These are phyloP conservation scores for Talaromyces stipitatus DNA, from an alignment of 495 filamentous ascomycete genomes.

Conservation along the genomic window DNA sequence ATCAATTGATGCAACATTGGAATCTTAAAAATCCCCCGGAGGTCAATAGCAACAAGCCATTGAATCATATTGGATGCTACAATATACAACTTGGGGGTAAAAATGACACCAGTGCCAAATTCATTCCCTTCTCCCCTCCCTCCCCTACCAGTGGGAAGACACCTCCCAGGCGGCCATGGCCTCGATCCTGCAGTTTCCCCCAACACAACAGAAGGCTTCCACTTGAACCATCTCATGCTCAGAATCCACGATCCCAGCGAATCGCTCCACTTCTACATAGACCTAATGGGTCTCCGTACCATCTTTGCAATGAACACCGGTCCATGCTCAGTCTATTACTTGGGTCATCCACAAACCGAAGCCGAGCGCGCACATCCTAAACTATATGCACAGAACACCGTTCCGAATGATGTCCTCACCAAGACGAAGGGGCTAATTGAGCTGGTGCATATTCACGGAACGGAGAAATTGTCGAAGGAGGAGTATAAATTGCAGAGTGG, in stretches of 20 bases:
- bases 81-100: neutral
- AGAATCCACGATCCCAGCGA: slow-evolving; percentile 28
- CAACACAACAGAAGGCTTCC: slow-evolving; percentile 29
- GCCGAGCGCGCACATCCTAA: slow-evolving; percentile 13
- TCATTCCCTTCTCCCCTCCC: neutral
- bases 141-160: neutral
- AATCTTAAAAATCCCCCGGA: no score
- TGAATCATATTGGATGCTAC: no score
- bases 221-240: slow-evolving; percentile 39
- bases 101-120: neutral
- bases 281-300: slow-evolving; percentile 40
- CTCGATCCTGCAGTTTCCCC: slow-evolving; percentile 19
- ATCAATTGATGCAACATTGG: no score
- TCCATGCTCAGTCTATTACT: slow-evolving; percentile 36
- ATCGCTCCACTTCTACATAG: slow-evolving; percentile 37
- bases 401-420: neutral
- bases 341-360: slow-evolving; percentile 27
- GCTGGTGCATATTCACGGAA: neutral
- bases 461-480: neutral
- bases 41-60: no score
- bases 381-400: slow-evolving; percentile 16
- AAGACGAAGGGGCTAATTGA: neutral
- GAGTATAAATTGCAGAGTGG: neutral
- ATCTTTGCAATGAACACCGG: slow-evolving; percentile 40
- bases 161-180: slow-evolving; percentile 22